Evolutionary conservation across 768 basidiomycete genomes (phyloP), one percentile per base, ranked within the genome.

Genomic region (Trichaptum fuscoviolaceum): DNA sequence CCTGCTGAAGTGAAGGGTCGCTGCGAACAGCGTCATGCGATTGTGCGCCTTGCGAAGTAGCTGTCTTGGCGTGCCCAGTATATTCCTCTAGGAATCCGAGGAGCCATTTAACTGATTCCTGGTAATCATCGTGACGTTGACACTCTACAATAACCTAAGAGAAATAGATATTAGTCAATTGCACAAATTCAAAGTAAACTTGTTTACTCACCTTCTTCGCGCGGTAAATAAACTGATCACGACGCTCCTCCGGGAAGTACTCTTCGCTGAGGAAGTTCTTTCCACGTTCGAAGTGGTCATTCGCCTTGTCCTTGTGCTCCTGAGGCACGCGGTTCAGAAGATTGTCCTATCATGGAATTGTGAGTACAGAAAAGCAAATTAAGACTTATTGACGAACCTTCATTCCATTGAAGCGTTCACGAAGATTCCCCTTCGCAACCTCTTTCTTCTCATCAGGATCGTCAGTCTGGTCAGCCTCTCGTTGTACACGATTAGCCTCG

Each of bases 211-310:
- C 91, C 87, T 97, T 98, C 83, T 98, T 98, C 7, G 87, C 83
- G 15, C 96, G 86, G 81, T 90, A 96, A 73, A 99, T 91, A 77
- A 95, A 97, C 73, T 93, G 93, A 64, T 96, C 93, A 25, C 93
- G 85, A 24, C 96, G 82, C 76, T 95, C 95, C 70, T 90, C 82
- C 0, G 96, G 95, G 83, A 97, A 95, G 70, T 90, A 91, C 52
- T 96, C 92, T 62, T 95, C 92, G 18, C 78, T 77, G 64, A 97
- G 70, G 76, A 92, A 91, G 35, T 87, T 81, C 72, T 85, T 86
- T 26, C 86, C 83, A 18, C 83, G 82, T 60, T 91, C 84, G 58
- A 81, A 63, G 15, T 87, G 80, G 7, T 89, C 84, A 35, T 80
- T 75, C 0, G 80, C 83, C 15, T 73, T 77, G 10, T 88, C 85